Base-by-base conservation (phyloP, 2,329 filamentous ascomycete genomes). In the Trematosphaeria pertusa region DNA sequence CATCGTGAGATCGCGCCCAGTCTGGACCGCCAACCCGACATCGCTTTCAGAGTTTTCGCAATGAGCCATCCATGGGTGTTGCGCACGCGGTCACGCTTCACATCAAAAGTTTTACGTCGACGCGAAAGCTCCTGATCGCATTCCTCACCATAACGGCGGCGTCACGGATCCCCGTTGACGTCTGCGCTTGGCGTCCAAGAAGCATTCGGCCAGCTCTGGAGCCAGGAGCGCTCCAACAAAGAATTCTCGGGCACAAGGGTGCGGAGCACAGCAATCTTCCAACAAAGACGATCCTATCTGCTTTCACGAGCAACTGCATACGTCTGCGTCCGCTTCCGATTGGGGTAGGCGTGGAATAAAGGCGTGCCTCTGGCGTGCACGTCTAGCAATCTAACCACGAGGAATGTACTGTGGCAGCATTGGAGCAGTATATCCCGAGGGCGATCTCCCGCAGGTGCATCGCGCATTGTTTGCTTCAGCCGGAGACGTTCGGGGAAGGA, bases 371-470 rank as follows among this genome's bases (percentile, higher is more conserved):
- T 41, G 9, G 18, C 24, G 24, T 28, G 8, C 24, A 28, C 12
- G 24, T 28, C n/a, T 33, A 5, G 28, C 38, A 33, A 33, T 41
- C 28, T 21, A 41, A 21, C 3, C 6, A 28, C 37, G 37, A 39
- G 24, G n/a, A 17, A 30, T 28, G 24, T 12, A 28, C 24, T 28
- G 24, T 8, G 24, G 24, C 24, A 28, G 24, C 19, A 18, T 28
- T 28, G 7, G 24, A 28, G 32, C 15, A 12, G 15, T 33, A 37
- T 37, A 38, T 28, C 30, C 36, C 38, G 21, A 22, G 28, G 56
- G 36, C 54, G 41, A 62, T 62, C 59, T 60, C 58, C 61, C 55
- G 54, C 47, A 37, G 43, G 47, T 47, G 36, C 49, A 48, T 52
- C 41, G 43, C n/a, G 21, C 37, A 31, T 14, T n/a, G 11, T 24